phyloP scores from a whole-genome alignment of 768 basidiomycete genomes.

The Russula olivacea region DNA sequence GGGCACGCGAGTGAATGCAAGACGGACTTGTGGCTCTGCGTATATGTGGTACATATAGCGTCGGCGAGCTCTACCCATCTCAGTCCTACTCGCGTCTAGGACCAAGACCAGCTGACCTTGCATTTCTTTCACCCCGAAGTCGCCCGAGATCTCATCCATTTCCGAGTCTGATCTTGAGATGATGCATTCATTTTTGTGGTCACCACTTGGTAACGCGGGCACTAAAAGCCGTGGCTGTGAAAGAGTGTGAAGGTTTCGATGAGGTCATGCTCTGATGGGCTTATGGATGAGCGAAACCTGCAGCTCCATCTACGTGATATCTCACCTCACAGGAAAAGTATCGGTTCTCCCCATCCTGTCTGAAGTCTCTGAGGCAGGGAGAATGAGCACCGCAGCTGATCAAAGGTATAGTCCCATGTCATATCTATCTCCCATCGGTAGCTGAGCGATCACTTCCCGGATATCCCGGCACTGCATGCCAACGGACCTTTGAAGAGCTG shows the following conservation, averaged over 20 bases:
- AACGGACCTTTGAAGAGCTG: not conserved
- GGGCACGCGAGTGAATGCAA: not conserved
- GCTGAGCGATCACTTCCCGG: not conserved
- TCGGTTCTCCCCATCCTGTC: not conserved
- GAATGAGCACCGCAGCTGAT: not conserved
- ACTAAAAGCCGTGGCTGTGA: not conserved
- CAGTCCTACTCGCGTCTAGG: not conserved
- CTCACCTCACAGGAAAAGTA: not conserved
- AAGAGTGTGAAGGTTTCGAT: not conserved
- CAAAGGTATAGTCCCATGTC: not conserved
- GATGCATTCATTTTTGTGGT: too few species aligned
- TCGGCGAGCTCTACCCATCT: not conserved
- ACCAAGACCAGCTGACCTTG: not conserved
- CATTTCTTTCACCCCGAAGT: not conserved
- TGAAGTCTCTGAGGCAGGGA: not conserved
- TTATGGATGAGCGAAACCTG: not conserved
- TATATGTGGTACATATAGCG: not conserved
- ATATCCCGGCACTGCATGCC: not conserved
- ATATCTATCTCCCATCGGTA: not conserved
- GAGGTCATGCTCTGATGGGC: not conserved
- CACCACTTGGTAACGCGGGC: not conserved
- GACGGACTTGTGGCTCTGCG: not conserved
- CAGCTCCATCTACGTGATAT: not conserved
- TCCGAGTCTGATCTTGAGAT: not conserved
- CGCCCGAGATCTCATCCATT: not conserved